A percentile compares a stretch with the other conserved stretches of the same genome.
phyloP scores from a whole-genome alignment of 23 red algal genomes.

The Gracilaria domingensis region DNA sequence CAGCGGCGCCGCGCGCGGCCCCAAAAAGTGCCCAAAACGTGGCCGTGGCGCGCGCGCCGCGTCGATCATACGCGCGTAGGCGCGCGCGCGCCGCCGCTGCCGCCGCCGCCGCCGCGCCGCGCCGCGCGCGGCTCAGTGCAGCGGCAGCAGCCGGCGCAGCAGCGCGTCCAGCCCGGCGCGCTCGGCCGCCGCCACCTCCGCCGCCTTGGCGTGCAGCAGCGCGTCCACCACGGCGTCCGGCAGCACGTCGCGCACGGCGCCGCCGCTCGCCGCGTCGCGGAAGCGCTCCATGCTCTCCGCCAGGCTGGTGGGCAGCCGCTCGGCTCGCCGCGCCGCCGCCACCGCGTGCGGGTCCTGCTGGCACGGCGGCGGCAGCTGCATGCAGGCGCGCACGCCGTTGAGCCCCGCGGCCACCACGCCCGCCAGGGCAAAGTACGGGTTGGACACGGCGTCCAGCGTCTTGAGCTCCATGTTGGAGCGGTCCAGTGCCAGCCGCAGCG shows the following conservation, averaged over 20 bases:
- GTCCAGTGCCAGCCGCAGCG: slow-evolving; percentile 39
- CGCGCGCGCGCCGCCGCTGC: no score
- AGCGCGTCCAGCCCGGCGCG: slow-evolving; percentile 1
- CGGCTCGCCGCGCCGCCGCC: not conserved
- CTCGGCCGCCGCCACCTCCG: slow-evolving; percentile 8
- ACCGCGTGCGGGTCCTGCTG: slow-evolving; percentile 45
- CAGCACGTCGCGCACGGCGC: slow-evolving; percentile 15
- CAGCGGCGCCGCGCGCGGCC: no score
- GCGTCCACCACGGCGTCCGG: slow-evolving; percentile 26
- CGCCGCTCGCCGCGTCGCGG: not conserved
- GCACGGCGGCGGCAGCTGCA: slow-evolving; percentile 26
- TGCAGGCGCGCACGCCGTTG: slow-evolving; percentile 3
- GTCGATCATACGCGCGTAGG: no score
- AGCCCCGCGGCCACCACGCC: slow-evolving; percentile 43
- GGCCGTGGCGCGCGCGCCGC: no score
- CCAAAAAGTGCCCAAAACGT: no score
- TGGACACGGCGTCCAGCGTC: slow-evolving; percentile 37
- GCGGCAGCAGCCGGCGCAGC: not conserved
- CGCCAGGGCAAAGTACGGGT: slow-evolving; percentile 45
- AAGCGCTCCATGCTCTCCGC: slow-evolving; percentile 50
- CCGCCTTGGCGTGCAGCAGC: not conserved
- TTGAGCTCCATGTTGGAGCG: slow-evolving; percentile 58
- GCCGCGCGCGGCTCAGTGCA: no score
- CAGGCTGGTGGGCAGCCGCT: slow-evolving; percentile 30
- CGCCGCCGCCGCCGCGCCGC: no score